Conservation (phyloP, 495 filamentous ascomycete species). For the Trichoderma virens region DNA sequence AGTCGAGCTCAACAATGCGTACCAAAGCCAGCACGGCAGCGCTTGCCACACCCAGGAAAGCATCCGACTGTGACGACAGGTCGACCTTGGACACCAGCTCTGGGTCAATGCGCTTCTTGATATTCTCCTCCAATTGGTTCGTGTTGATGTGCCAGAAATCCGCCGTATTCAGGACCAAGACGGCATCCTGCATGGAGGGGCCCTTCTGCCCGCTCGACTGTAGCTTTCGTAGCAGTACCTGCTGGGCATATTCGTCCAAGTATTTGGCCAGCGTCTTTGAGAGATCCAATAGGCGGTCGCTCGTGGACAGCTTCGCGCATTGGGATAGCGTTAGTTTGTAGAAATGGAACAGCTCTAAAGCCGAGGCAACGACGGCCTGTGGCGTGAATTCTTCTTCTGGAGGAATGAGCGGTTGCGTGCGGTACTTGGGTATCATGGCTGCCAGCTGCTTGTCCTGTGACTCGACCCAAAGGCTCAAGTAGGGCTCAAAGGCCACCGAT, state of each 20-base stretch:
- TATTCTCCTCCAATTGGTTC: conserved; percentile 86
- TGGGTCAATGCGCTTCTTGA: conserved; percentile 79
- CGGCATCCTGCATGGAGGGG: conserved; percentile 65
- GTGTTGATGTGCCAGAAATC: conserved; percentile 96
- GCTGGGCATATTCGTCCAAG: conserved; percentile 89
- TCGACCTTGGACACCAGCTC: conserved; percentile 70
- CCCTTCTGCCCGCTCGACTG: conserved; percentile 49
- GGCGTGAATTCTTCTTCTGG: conserved; percentile 87
- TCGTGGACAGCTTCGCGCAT: conserved; percentile 92
- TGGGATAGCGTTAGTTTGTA: conserved; percentile 87
- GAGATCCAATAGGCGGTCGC: conserved; percentile 76
- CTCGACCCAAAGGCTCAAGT: conserved; percentile 94
- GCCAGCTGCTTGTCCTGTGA: conserved; percentile 88
- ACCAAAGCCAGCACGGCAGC: conserved; percentile 80
- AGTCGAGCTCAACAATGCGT: conserved; percentile 68
- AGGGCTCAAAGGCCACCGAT: conserved; percentile 95
- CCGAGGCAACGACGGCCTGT: conserved; percentile 83
- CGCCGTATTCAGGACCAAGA: conserved; percentile 88
- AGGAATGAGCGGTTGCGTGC: conserved; percentile 69
- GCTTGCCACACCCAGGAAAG: conserved; percentile 91
- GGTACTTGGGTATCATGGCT: conserved; percentile 81
- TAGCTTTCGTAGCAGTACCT: conserved; percentile 76
- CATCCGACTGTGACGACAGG: conserved; percentile 83
- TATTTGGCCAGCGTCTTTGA: conserved; percentile 84
- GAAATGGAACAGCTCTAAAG: conserved; percentile 94